phyloP scores from a whole-genome alignment of 83 land plant species.

The Thuja plicata region DNA sequence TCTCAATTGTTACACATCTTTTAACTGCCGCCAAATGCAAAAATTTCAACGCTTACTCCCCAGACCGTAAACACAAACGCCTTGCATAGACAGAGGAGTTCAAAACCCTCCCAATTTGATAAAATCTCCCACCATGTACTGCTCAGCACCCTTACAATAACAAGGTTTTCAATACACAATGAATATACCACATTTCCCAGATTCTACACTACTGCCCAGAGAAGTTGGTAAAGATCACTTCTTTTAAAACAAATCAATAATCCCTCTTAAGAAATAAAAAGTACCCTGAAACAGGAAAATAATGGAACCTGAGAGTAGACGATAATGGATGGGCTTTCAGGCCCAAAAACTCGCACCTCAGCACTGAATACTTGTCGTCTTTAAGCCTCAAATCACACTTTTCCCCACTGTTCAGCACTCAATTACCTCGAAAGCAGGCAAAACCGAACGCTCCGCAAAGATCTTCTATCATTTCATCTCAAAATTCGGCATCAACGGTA shows the following conservation, averaged over 20 bases:
- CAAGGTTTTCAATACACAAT: too few relatives aligned
- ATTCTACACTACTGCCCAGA: too few relatives aligned
- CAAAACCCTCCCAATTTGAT: background rate
- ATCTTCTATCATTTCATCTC: background rate
- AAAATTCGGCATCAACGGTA: background rate
- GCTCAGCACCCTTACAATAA: background rate
- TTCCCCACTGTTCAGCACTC: background rate
- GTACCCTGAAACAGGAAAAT: background rate
- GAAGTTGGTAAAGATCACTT: too few relatives aligned
- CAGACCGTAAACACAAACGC: background rate
- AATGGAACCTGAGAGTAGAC: background rate
- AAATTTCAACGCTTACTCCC: background rate
- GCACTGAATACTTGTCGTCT: background rate
- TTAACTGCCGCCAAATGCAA: too few relatives aligned
- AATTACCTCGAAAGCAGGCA: background rate
- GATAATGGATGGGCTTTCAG: background rate
- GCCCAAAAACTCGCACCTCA: background rate
- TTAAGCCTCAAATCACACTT: background rate
- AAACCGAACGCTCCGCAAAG: background rate
- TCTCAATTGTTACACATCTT: too few relatives aligned
- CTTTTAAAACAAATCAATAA: too few relatives aligned
- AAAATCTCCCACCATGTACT: background rate
- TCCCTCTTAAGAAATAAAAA: background rate
- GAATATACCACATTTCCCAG: too few relatives aligned
- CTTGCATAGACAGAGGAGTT: too few relatives aligned